Base-by-base conservation (phyloP, 2,329 filamentous ascomycete species). In the Calonectria naviculata region DNA sequence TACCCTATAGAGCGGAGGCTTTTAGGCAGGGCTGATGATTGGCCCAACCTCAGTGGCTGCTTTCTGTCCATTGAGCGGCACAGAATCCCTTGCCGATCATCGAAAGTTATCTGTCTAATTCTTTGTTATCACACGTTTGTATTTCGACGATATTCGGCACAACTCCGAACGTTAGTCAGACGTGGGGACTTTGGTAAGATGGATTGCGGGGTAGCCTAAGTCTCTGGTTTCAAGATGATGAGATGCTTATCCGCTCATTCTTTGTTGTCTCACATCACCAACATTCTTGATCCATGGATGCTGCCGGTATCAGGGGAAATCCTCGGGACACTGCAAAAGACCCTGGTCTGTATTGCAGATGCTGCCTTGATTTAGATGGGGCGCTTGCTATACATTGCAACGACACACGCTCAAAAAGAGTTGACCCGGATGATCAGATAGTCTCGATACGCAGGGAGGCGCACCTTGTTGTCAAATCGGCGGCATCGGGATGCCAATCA, bases 321-420 rank as follows among this genome's bases (percentile, higher is more conserved):
- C 2, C 13, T 12, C 4, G 52, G 21, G 21, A 6, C 4, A 13
- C 4, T 5, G 12, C n/a, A 4, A 17, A 4, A 24, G 10, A 6
- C 21, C 15, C 15, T 12, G 13, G 26, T 21, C 10, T 13, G 3
- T 15, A 12, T 6, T 75, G 73, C 19, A 26, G 26, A 31, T 73
- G 64, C 29, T 75, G 73, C 29, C 71, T 73, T 17, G 54, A 70
- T 24, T 38, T 75, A 2, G 41, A 75, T 21, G 29, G 49, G n/a
- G 8, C 21, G 17, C 8, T 65, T 1, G 44, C 36, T 8, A 19
- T 58, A 58, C 28, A 44, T 9, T n/a, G 38, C 3, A 36, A n/a
- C 7, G 21, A 38, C 19, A 13, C 12, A 4, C 44, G 67, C 10
- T 68, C 71, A 17, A 52, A 72, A 5, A 63, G 15, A 41, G 26